Evolutionary conservation across 2,329 filamentous ascomycete genomes (phyloP).

Genomic region (Alternaria solani): DNA sequence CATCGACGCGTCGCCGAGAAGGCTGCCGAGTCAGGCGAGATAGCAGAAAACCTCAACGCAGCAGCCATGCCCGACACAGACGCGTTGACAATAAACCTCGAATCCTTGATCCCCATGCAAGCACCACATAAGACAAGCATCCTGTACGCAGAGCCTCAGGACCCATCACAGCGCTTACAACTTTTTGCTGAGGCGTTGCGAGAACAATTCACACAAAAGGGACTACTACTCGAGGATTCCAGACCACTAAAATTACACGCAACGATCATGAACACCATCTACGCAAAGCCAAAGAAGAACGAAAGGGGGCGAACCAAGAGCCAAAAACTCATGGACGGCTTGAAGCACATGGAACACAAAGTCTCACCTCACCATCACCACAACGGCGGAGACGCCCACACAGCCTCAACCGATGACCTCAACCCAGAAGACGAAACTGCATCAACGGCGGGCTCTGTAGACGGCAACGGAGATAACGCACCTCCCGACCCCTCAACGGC

Average conservation of each 20-base stretch:
- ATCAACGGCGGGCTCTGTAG: conserved; percentile 9
- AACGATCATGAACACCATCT: conserved; percentile 86
- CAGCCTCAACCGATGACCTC: background rate
- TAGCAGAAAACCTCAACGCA: conserved; percentile 40
- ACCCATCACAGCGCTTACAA: conserved; percentile 61
- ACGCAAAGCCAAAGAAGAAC: conserved; percentile 62
- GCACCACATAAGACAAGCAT: conserved; percentile 64
- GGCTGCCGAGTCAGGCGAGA: conserved; percentile 26
- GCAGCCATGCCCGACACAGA: conserved; percentile 36
- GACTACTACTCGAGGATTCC: conserved; percentile 65
- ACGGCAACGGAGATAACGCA: conserved; percentile 2
- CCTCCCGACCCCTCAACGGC: background rate
- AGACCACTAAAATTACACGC: conserved; percentile 79
- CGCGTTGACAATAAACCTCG: conserved; percentile 54
- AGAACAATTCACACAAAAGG: conserved; percentile 62
- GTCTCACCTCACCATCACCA: conserved; percentile 7
- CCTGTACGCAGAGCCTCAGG: conserved; percentile 69
- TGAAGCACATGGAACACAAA: conserved; percentile 3
- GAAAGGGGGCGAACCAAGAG: conserved; percentile 36
- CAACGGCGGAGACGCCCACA: background rate
- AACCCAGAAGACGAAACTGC: conserved; percentile 6
- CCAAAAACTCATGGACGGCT: conserved; percentile 2
- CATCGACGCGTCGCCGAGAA: conserved; percentile 20
- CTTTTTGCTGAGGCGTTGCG: conserved; percentile 67
- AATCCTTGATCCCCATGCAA: conserved; percentile 69